phyloP scores from a whole-genome alignment of 176 grass and related monocot species.

The Elaeis guineensis region DNA sequence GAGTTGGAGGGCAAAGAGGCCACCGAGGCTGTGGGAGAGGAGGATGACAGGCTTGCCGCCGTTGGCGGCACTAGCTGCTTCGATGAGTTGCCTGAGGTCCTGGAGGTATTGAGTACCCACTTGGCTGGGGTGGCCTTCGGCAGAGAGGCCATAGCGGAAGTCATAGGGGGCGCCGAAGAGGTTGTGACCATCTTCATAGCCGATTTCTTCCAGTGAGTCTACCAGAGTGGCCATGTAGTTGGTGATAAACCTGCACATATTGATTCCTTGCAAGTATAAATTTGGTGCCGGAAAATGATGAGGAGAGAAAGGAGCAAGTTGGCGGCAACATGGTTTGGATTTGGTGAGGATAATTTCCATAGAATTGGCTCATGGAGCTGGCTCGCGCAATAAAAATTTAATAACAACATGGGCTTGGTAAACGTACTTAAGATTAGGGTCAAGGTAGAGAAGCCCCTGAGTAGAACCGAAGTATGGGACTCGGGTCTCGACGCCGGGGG shows the following conservation, averaged over 20 bases:
- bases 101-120: slow-evolving; percentile 55
- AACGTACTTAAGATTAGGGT: slow-evolving; percentile 61
- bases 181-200: slow-evolving; percentile 50
- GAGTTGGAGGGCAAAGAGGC: slow-evolving; percentile 61
- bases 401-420: no score
- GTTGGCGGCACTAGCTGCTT: slow-evolving; percentile 34
- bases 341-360: no score
- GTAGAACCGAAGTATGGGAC: slow-evolving; percentile 58
- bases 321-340: no score
- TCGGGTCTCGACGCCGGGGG: slow-evolving; percentile 55
- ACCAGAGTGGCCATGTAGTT: slow-evolving; percentile 62
- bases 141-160: slow-evolving; percentile 76
- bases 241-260: slow-evolving; percentile 36
- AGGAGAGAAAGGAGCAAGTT: no score
- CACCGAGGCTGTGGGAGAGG: slow-evolving; percentile 69
- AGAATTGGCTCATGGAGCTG: no score
- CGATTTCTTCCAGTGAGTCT: slow-evolving; percentile 46
- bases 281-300: no score
- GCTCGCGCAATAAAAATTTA: no score
- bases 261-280: no score
- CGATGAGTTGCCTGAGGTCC: slow-evolving; percentile 46
- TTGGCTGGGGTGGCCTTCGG: slow-evolving; percentile 38
- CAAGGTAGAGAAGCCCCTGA: slow-evolving; percentile 47
- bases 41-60: slow-evolving; percentile 49
- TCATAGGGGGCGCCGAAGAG: slow-evolving; percentile 87